phyloP scores from a whole-genome alignment of 1,139 yeast genomes.

The Hanseniaspora sp. region DNA sequence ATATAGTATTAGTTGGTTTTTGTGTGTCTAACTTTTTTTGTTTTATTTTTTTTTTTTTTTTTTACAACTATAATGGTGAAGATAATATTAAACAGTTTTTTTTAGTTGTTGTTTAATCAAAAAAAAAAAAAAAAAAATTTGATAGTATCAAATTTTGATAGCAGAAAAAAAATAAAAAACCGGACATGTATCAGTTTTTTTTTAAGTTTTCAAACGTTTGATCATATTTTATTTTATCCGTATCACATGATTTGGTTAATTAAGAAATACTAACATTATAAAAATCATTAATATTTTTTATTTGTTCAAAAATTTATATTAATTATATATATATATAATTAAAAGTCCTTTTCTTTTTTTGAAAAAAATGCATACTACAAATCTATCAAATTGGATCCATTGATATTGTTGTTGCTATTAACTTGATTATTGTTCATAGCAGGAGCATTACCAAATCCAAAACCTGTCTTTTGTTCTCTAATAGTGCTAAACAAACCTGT shows the following conservation, averaged over 20 bases:
- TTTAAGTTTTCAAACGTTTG: too few species aligned
- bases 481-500: conserved; percentile 58
- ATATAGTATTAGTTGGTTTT: background rate
- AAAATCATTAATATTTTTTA: too few species aligned
- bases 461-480: conserved; percentile 72
- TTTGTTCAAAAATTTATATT: too few species aligned
- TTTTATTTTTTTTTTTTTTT: background rate
- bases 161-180: too few species aligned
- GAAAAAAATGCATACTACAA: background rate
- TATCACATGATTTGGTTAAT: too few species aligned
- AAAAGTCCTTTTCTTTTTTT: background rate
- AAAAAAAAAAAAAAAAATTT: too few species aligned
- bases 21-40: too few species aligned
- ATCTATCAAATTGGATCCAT: conserved; percentile 10
- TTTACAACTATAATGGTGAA: background rate
- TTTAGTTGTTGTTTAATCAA: background rate
- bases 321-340: background rate
- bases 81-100: too few species aligned
- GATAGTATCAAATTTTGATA: background rate
- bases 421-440: conserved; percentile 27
- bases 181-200: too few species aligned
- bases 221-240: background rate
- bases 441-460: conserved; percentile 72
- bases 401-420: conserved; percentile 28
- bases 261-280: too few species aligned